A percentile compares a stretch with the other conserved stretches of the same genome.
Evolutionary conservation across 768 basidiomycete species (phyloP).

Genomic region (Imleria badia): DNA sequence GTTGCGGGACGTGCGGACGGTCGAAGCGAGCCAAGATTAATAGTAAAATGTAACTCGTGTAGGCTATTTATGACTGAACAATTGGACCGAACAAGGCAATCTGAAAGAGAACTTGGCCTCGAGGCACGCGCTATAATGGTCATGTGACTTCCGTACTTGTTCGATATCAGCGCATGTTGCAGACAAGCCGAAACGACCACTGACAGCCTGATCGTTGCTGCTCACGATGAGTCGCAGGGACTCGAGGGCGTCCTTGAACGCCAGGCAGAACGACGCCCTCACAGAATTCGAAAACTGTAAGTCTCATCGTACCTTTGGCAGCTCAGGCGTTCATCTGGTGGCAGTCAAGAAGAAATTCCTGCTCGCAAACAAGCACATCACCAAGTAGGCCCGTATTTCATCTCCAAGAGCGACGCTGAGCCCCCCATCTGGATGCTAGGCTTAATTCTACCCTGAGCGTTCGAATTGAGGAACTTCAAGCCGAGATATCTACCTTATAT

Average conservation of each 20-base stretch:
- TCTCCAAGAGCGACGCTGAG: slow-evolving; percentile 8
- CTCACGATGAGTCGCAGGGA: slow-evolving; percentile 36
- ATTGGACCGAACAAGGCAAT: slow-evolving; percentile 23
- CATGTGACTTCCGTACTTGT: slow-evolving; percentile 31
- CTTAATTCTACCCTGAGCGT: slow-evolving; percentile 84
- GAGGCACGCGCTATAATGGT: slow-evolving; percentile 28
- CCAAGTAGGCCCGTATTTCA: slow-evolving; percentile 56
- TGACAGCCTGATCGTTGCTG: slow-evolving; percentile 16
- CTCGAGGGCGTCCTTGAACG: slow-evolving; percentile 49
- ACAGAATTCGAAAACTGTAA: slow-evolving; percentile 84
- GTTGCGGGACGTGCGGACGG: slow-evolving; percentile 42
- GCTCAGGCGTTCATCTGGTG: slow-evolving; percentile 23
- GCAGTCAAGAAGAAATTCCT: slow-evolving; percentile 92
- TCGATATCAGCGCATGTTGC: slow-evolving; percentile 37
- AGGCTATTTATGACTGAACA: slow-evolving; percentile 21
- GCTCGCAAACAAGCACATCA: slow-evolving; percentile 89
- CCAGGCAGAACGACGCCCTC: slow-evolving; percentile 74
- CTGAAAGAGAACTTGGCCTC: slow-evolving; percentile 29
- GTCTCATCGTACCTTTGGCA: slow-evolving; percentile 27
- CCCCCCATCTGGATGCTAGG: slow-evolving; percentile 36
- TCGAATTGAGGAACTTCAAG: slow-evolving; percentile 81
- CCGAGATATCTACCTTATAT: slow-evolving; percentile 78
- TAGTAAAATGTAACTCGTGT: slow-evolving; percentile 16
- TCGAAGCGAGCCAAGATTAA: slow-evolving; percentile 27
- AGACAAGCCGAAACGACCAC: slow-evolving; percentile 23